Evolutionary conservation across 495 filamentous ascomycete species (phyloP), one percentile per base, ranked within the genome.

Genomic region (Lepraria neglecta): DNA sequence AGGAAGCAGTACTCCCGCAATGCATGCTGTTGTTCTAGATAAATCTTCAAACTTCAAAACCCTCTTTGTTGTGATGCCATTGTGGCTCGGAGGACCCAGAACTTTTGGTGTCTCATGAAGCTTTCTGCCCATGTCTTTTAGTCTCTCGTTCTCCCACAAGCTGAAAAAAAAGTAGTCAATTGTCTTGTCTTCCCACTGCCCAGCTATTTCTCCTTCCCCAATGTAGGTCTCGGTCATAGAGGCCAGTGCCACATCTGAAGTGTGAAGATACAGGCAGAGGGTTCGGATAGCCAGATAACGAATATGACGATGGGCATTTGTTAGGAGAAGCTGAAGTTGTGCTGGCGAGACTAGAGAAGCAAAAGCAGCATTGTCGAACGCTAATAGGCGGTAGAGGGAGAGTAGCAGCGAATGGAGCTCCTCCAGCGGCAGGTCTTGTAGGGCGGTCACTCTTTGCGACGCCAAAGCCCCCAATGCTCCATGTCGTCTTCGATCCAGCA

Each of bases 81-180:
- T 9, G 72, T 52, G 59, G 68, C 62, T 63, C 68, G 65, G n/a
- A 9, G 43, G 30, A 33, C 24, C 24, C 21, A 51, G 57, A 45
- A 53, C 48, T 28, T 69, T 60, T 47, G 64, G 68, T 67, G 80
- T 69, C 74, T 74, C 62, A 70, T 70, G 61, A 59, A 74, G 70
- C 59, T 73, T 68, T 17, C 68, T 72, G 52, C 70, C 64, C 40
- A 79, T 65, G 43, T 79, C 67, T 50, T 73, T 67, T 21, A 74
- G 69, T 57, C 80, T 73, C 33, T 75, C 71, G 65, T 90, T 84
- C 71, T 96, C 91, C 79, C 91, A 88, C 48, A 97, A 70, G 44
- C 83, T 83, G 50, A 97, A 76, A 70, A 95, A 92, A 31, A 84
- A 81, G 75, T 92, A 97, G 70, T 97, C 91, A 46, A 95, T 85